These are phyloP conservation scores for Fusarium dimerum DNA, from an alignment of 2,329 filamentous ascomycete genomes.

Conservation along the genomic window DNA sequence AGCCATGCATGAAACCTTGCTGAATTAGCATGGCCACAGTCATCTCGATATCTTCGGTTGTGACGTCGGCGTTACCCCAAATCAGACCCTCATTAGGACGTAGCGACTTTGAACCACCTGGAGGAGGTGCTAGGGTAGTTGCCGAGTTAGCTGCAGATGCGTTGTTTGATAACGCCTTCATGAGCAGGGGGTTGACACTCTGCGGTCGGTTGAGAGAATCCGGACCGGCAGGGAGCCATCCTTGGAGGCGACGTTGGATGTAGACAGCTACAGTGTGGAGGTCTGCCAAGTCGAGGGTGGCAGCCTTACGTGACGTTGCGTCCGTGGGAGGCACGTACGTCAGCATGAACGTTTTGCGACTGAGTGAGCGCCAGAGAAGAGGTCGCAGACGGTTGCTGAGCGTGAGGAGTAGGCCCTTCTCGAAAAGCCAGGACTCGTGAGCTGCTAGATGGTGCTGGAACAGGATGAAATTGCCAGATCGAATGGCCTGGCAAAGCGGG, in stretches of 20 bases:
- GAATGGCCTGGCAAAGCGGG: conserved; percentile 72
- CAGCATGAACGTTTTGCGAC: conserved; percentile 75
- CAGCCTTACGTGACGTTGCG: conserved; percentile 61
- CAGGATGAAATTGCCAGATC: conserved; percentile 69
- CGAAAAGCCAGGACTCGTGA: conserved; percentile 72
- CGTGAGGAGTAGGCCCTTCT: conserved; percentile 73
- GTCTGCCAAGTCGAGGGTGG: conserved; percentile 72
- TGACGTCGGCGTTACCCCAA: conserved; percentile 63
- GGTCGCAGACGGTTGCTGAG: conserved; percentile 77
- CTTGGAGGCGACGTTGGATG: conserved; percentile 65
- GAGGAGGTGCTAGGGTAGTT: conserved; percentile 49
- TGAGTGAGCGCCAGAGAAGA: conserved; percentile 80
- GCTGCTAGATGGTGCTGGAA: conserved; percentile 70
- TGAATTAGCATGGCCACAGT: conserved; percentile 75
- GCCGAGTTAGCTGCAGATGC: conserved; percentile 34
- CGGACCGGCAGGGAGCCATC: conserved; percentile 48
- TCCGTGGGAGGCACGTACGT: conserved; percentile 69
- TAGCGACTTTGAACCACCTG: conserved; percentile 48
- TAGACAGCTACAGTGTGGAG: conserved; percentile 64
- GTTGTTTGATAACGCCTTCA: conserved; percentile 53
- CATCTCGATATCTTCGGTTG: conserved; percentile 70
- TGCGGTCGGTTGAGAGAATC: conserved; percentile 38
- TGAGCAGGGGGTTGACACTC: conserved; percentile 51
- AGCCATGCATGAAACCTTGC: conserved; percentile 81
- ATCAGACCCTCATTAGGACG: conserved; percentile 60